Conservation (phyloP, 768 basidiomycete genomes). For the Solioccasus polychromus region DNA sequence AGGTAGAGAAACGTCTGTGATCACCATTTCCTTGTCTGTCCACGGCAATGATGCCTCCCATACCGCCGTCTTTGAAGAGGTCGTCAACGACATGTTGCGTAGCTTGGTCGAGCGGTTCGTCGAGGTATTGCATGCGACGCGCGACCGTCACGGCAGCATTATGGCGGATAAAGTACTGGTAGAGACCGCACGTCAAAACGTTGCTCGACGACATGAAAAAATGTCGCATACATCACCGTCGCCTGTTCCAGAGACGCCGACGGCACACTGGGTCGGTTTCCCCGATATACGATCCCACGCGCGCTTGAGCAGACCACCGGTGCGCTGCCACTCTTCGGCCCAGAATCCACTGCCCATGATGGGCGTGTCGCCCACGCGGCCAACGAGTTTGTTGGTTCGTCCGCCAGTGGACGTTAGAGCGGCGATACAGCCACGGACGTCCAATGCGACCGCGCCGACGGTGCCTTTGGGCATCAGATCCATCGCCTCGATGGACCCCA, state of each 20-base stretch:
- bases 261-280: constrained; percentile 37
- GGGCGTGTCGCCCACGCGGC: constrained; percentile 82
- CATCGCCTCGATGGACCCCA: constrained; percentile 30
- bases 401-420: constrained; percentile 79
- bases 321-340: constrained; percentile 72
- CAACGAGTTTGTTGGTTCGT: constrained; percentile 77
- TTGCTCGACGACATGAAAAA: neutral
- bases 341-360: constrained; percentile 77
- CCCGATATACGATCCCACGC: constrained; percentile 42
- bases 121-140: constrained; percentile 57
- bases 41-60: constrained; percentile 74
- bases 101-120: constrained; percentile 57
- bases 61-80: constrained; percentile 54
- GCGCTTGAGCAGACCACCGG: no score
- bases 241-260: constrained; percentile 83
- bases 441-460: constrained; percentile 82
- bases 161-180: constrained; percentile 74
- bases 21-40: constrained; percentile 68
- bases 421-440: constrained; percentile 69
- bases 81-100: constrained; percentile 54
- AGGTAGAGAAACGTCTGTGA: neutral
- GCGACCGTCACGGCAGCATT: constrained; percentile 66
- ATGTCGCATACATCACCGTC: constrained; percentile 65
- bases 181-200: neutral
- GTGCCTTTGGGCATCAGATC: constrained; percentile 73